Percentiles rank a stretch among this genome's conserved stretches.
phyloP scores from a whole-genome alignment of 1,139 yeast genomes.

The Yamadazyma taylorii region DNA sequence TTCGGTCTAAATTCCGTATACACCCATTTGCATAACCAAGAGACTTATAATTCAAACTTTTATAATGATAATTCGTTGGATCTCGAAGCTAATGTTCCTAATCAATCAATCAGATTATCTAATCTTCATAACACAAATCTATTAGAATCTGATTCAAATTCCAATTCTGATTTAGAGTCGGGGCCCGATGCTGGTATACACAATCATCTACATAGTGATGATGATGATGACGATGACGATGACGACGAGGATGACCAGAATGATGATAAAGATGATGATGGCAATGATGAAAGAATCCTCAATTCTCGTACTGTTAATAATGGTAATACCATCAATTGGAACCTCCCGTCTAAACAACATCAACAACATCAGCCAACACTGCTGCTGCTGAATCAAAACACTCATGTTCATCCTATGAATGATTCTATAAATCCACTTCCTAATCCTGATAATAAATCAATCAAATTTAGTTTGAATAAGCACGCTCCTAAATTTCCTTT shows the following conservation, averaged over 20 bases:
- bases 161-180: conserved; percentile 37
- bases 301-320: neutral
- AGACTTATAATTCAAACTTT: conserved; percentile 40
- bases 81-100: conserved; percentile 14
- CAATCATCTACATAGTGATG: conserved; percentile 2
- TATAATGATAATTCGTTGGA: conserved; percentile 30
- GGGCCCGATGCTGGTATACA: neutral
- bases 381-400: no score
- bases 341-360: conserved; percentile 1
- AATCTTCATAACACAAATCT: conserved; percentile 14
- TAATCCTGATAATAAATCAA: conserved; percentile 5
- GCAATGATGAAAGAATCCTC: conserved; percentile 2
- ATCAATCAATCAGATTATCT: conserved; percentile 4
- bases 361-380: no score
- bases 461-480: conserved; percentile 9
- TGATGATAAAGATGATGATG: conserved; percentile 6
- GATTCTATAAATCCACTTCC: neutral
- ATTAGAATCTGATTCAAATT: conserved; percentile 37
- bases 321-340: conserved; percentile 6
- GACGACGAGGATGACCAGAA: conserved; percentile 11
- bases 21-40: conserved; percentile 35
- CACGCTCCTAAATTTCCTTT: conserved; percentile 15
- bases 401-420: no score
- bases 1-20: conserved; percentile 55
- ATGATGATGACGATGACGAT: conserved; percentile 10